These are phyloP conservation scores for Solanum etuberosum DNA, from an alignment of 257 asterid species.

Conservation along the genomic window DNA sequence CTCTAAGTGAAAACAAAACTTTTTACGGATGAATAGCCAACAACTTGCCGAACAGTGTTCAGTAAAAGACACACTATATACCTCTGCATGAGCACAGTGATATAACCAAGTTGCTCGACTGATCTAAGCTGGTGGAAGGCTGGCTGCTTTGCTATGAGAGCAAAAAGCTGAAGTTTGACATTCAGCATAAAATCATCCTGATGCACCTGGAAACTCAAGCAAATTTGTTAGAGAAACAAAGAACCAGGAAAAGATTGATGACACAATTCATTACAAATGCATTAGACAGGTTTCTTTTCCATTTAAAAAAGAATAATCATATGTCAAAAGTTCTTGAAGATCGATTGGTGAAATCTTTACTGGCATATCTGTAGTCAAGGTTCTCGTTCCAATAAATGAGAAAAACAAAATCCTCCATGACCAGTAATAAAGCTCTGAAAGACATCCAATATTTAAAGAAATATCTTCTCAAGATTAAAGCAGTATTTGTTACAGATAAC, in stretches of 20 bases:
- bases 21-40: not conserved
- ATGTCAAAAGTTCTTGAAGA: not conserved
- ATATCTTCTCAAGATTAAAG: not conserved
- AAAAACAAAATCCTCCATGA: not conserved
- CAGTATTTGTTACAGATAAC: not conserved
- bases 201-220: conserved; percentile 51
- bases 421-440: not conserved
- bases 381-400: not conserved
- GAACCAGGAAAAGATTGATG: not conserved
- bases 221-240: not conserved
- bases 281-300: not conserved
- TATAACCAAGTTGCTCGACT: conserved; percentile 97
- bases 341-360: not conserved
- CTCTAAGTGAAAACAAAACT: not conserved
- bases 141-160: conserved; percentile 83
- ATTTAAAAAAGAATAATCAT: not conserved
- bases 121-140: conserved; percentile 99
- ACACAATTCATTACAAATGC: not conserved
- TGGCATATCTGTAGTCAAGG: not conserved
- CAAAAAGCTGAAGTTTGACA: conserved; percentile 80
- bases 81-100: conserved; percentile 88
- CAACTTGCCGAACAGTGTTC: not conserved
- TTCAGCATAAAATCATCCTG: conserved; percentile 84
- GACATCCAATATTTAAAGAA: not conserved
- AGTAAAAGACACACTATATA: conserved; percentile 11